phyloP scores from a whole-genome alignment of 2,329 filamentous ascomycete genomes.

The Talaromyces sp. region DNA sequence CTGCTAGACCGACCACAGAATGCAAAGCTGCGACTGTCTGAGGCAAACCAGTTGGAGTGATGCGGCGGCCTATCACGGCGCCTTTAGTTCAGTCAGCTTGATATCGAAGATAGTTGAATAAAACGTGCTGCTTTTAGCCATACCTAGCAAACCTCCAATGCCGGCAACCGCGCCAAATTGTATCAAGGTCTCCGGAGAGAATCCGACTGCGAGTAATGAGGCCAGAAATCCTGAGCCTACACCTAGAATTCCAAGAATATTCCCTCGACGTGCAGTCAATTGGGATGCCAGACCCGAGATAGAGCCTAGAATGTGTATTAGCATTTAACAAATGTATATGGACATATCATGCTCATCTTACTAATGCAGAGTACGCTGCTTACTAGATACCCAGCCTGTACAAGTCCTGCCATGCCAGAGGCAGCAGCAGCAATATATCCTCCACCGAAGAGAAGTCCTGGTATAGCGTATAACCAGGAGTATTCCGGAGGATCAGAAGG shows the following conservation, averaged over 20 bases:
- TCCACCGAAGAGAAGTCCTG: constrained; percentile 69
- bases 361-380: constrained; percentile 81
- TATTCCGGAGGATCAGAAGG: constrained; percentile 85
- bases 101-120: constrained; percentile 8
- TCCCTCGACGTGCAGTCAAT: constrained; percentile 75
- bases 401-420: constrained; percentile 75
- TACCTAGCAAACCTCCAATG: constrained; percentile 61
- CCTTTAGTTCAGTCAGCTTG: constrained; percentile 37
- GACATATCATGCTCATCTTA: constrained; percentile 14
- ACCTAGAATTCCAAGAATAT: constrained; percentile 79
- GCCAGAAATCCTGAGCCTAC: constrained; percentile 78
- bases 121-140: constrained; percentile 16
- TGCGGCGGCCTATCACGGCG: constrained; percentile 74
- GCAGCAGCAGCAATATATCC: constrained; percentile 74
- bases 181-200: constrained; percentile 68
- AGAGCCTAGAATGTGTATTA: constrained; percentile 43
- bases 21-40: constrained; percentile 86
- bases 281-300: constrained; percentile 78
- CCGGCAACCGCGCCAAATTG: constrained; percentile 76
- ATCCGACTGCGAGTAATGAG: constrained; percentile 74
- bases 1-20: constrained; percentile 83
- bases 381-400: constrained; percentile 81
- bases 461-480: constrained; percentile 78
- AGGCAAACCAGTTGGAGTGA: constrained; percentile 80
- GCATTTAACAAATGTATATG: not conserved